phyloP scores from a whole-genome alignment of 1,139 yeast genomes.

The Geotrichum restrictum region DNA sequence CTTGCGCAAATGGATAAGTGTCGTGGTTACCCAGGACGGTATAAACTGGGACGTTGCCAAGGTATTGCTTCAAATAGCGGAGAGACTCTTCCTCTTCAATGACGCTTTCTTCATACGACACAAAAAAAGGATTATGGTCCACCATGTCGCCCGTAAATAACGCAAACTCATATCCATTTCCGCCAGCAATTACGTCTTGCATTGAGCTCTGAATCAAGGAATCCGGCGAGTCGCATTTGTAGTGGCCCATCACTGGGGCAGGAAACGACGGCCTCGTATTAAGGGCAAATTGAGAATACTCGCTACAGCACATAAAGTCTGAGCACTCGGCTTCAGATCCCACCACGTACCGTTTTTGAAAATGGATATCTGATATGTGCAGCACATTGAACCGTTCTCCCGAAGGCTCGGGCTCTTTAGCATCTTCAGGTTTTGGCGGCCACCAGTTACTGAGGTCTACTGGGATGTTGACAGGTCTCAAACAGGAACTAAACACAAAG shows the following conservation, averaged over 20 bases:
- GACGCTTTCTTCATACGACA: constrained; percentile 48
- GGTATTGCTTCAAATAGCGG: constrained; percentile 52
- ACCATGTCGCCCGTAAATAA: constrained; percentile 69
- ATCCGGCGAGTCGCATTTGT: constrained; percentile 59
- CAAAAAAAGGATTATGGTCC: constrained; percentile 56
- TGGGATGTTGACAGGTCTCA: constrained; percentile 44
- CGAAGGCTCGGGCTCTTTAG: constrained; percentile 37
- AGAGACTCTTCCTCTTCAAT: constrained; percentile 52
- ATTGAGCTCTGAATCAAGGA: constrained; percentile 54
- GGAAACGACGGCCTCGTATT: constrained; percentile 36
- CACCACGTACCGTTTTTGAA: constrained; percentile 52
- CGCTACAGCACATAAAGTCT: constrained; percentile 49
- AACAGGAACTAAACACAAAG: constrained; percentile 44
- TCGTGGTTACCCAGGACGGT: constrained; percentile 71
- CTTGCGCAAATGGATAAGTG: constrained; percentile 66
- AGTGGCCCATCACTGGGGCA: constrained; percentile 59
- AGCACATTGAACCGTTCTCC: constrained; percentile 56
- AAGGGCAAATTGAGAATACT: constrained; percentile 36
- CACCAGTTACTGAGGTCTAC: constrained; percentile 45
- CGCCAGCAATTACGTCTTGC: constrained; percentile 40
- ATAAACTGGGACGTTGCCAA: constrained; percentile 56
- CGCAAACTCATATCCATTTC: constrained; percentile 49
- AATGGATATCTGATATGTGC: constrained; percentile 63
- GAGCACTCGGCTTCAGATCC: constrained; percentile 64
- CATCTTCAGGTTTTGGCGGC: constrained; percentile 41